A percentile compares a stretch with the other conserved stretches of the same genome.
Conservation (phyloP, 2,329 filamentous ascomycete genomes). For the Thermomyces lanuginosus region DNA sequence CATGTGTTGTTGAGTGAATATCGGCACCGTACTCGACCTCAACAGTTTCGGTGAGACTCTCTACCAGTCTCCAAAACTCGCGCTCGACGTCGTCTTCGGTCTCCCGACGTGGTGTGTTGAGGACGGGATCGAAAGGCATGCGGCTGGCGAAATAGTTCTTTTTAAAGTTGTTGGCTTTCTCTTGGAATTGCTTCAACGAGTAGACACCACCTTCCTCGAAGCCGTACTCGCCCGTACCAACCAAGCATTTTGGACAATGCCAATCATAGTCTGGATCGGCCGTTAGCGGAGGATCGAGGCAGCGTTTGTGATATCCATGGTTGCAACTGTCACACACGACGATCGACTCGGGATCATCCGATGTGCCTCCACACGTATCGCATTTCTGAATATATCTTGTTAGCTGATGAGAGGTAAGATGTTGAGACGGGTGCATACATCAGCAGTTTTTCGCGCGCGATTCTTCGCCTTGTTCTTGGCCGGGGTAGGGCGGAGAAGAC, state of each 20-base stretch:
- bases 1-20: slow-evolving; percentile 94
- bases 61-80: slow-evolving; percentile 92
- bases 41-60: slow-evolving; percentile 84
- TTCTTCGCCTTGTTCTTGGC: slow-evolving; percentile 41
- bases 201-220: slow-evolving; percentile 96
- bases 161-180: slow-evolving; percentile 90
- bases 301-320: slow-evolving; percentile 69
- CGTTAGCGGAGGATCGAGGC: slow-evolving; percentile 72
- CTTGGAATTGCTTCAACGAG: slow-evolving; percentile 87
- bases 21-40: slow-evolving; percentile 97
- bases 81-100: slow-evolving; percentile 91
- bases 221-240: slow-evolving; percentile 90
- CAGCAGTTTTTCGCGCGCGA: slow-evolving; percentile 40
- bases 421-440: slow-evolving; percentile 27
- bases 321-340: slow-evolving; percentile 86
- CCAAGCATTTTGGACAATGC: slow-evolving; percentile 89
- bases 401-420: slow-evolving; percentile 5
- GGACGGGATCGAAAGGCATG: slow-evolving; percentile 70
- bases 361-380: slow-evolving; percentile 66
- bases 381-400: slow-evolving; percentile 46
- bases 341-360: slow-evolving; percentile 55
- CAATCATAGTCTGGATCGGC: slow-evolving; percentile 70
- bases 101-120: slow-evolving; percentile 64
- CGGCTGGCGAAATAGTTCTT: slow-evolving; percentile 82
- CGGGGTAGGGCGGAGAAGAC: slow-evolving; percentile 67